Evolutionary conservation across 306 rosid species (phyloP).

Genomic region (Chamaecrista fasciculata): DNA sequence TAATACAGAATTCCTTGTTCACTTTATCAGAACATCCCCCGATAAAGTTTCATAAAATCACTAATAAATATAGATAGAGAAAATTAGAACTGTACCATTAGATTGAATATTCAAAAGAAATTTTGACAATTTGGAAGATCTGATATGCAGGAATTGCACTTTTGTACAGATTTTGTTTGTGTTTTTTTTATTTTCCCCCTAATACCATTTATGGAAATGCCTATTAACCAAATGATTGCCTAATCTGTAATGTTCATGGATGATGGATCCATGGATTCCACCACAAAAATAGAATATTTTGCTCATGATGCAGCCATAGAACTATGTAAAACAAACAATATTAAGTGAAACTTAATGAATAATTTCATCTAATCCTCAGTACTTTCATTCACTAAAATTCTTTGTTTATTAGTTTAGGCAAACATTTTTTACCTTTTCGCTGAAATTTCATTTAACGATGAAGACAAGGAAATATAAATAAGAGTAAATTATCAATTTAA

Average conservation of each 20-base stretch:
- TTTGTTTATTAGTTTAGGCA: no score
- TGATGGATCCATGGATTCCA: background rate
- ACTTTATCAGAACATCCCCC: constrained; percentile 47
- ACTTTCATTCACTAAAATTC: no score
- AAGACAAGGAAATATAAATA: no score
- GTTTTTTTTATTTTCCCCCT: background rate
- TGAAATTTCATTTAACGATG: no score
- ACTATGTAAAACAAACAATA: no score
- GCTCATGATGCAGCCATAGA: background rate
- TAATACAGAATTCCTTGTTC: constrained; percentile 84
- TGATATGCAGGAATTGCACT: constrained; percentile 4
- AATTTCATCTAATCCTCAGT: no score
- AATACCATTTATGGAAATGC: constrained; percentile 1
- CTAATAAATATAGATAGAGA: background rate
- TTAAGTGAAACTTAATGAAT: no score
- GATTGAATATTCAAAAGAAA: background rate
- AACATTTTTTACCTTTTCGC: no score
- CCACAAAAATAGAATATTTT: background rate
- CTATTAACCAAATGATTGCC: background rate
- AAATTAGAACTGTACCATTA: background rate
- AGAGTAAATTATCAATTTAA: no score
- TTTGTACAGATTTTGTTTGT: no score
- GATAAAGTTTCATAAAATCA: constrained; percentile 4
- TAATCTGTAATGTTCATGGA: background rate
- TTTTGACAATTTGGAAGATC: constrained; percentile 1